phyloP scores from a whole-genome alignment of 257 asterid genomes.

The Petunia axillaris region DNA sequence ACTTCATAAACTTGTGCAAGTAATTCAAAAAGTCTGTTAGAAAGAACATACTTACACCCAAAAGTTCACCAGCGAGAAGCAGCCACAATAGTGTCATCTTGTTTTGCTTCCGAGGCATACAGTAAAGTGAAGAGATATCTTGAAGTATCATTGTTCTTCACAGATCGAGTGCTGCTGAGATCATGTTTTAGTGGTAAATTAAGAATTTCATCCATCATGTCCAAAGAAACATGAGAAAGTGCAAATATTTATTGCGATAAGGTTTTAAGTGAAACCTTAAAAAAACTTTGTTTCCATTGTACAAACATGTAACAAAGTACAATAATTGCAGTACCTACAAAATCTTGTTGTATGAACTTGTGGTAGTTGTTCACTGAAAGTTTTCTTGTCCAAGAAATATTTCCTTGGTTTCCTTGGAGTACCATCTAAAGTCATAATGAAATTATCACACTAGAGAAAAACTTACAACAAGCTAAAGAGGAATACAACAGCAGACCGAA shows the following conservation, averaged over 20 bases:
- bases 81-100: constrained; percentile 69
- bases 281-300: neutral
- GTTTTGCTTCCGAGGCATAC: constrained; percentile 54
- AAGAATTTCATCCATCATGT: constrained; percentile 40
- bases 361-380: constrained; percentile 41
- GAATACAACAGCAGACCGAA: no score
- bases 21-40: neutral
- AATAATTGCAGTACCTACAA: constrained; percentile 53
- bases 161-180: constrained; percentile 29
- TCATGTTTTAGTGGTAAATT: constrained; percentile 38
- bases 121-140: constrained; percentile 43
- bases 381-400: constrained; percentile 76
- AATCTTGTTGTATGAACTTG: constrained; percentile 39
- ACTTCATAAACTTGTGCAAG: neutral
- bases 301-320: neutral
- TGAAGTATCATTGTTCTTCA: constrained; percentile 38
- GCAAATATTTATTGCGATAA: constrained; percentile 17
- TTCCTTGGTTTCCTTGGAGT: constrained; percentile 84
- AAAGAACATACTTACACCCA: constrained; percentile 59
- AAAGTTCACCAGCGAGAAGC: constrained; percentile 95
- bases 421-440: constrained; percentile 45
- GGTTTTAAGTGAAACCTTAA: neutral
- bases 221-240: constrained; percentile 59
- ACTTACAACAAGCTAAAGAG: no score
- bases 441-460: neutral